phyloP scores from a whole-genome alignment of 116 monocot species.

The Trichopus zeylanicus region DNA sequence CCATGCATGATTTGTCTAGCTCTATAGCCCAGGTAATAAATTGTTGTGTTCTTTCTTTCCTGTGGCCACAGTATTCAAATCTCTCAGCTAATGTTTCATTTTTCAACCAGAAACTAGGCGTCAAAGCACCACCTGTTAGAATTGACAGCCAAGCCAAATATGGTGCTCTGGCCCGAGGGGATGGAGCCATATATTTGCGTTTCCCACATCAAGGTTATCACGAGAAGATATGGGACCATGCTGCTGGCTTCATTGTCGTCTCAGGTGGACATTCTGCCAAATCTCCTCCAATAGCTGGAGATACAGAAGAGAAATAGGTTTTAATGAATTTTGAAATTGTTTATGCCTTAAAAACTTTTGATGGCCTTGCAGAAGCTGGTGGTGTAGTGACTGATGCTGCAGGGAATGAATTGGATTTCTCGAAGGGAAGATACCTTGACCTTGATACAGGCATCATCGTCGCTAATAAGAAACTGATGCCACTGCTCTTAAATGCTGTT shows the following conservation, averaged over 20 bases:
- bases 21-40: conserved; percentile 66
- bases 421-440: conserved; percentile 87
- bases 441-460: conserved; percentile 83
- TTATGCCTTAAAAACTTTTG: too few species aligned
- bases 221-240: conserved; percentile 99
- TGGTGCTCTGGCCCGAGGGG: conserved; percentile 91
- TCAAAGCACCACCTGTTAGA: conserved; percentile 83
- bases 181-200: conserved; percentile 91
- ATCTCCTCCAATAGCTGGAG: too few species aligned
- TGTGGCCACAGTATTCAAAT: too few species aligned
- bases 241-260: conserved; percentile 92
- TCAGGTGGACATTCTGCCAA: conserved; percentile 42
- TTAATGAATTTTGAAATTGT: too few species aligned
- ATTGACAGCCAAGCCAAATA: conserved; percentile 99
- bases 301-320: too few species aligned
- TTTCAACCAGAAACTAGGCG: conserved; percentile 74
- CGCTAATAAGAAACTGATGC: conserved; percentile 86
- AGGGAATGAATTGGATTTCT: conserved; percentile 86
- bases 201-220: conserved; percentile 88
- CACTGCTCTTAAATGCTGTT: conserved; percentile 58
- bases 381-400: conserved; percentile 82
- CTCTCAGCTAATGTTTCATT: neutral
- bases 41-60: conserved; percentile 2
- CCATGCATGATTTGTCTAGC: conserved; percentile 72
- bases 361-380: conserved; percentile 72